A percentile compares a stretch with the other conserved stretches of the same genome.
These are phyloP conservation scores for Golubevia sp. DNA, from an alignment of 1,284 basidiomycete species.

Conservation along the genomic window DNA sequence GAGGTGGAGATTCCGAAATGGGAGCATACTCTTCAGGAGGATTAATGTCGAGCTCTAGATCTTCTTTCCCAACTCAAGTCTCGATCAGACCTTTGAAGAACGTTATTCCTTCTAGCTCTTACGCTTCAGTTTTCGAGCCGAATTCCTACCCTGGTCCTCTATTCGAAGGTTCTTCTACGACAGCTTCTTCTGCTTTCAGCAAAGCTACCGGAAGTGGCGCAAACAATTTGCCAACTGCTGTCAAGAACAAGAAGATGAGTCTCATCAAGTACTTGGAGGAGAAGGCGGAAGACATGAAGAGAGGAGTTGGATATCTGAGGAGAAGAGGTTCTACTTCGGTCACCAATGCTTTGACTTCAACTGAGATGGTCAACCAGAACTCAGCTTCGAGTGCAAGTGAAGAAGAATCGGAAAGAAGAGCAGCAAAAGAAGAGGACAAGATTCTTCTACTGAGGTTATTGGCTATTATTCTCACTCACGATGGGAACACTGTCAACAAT, in stretches of 20 bases:
- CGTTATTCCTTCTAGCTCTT: slow-evolving; percentile 34
- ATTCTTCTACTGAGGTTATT: slow-evolving; percentile 43
- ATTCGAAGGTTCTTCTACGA: slow-evolving; percentile 30
- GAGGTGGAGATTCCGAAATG: slow-evolving; percentile 4
- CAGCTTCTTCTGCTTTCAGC: slow-evolving; percentile 3
- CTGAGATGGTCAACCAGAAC: neutral
- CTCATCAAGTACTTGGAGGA: slow-evolving; percentile 46
- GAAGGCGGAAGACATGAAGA: slow-evolving; percentile 36
- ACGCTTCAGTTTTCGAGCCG: slow-evolving; percentile 44
- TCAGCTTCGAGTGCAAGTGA: neutral
- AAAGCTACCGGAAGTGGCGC: slow-evolving; percentile 38
- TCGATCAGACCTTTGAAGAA: slow-evolving; percentile 26
- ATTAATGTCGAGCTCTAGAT: slow-evolving; percentile 26
- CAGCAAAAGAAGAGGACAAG: slow-evolving; percentile 30
- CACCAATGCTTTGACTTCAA: slow-evolving; percentile 1
- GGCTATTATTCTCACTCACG: slow-evolving; percentile 45
- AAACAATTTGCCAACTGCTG: slow-evolving; percentile 14
- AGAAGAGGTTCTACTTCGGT: neutral
- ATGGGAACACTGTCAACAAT: slow-evolving; percentile 32
- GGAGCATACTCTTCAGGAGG: no score
- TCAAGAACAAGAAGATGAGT: slow-evolving; percentile 44
- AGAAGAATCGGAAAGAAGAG: neutral
- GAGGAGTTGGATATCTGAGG: slow-evolving; percentile 44
- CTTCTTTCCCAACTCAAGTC: slow-evolving; percentile 24
- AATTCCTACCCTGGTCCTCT: slow-evolving; percentile 47